Percentiles rank a stretch among this genome's conserved stretches.
These are phyloP conservation scores for Rhododendron henanense DNA, from an alignment of 148 eudicot species.

Conservation along the genomic window DNA sequence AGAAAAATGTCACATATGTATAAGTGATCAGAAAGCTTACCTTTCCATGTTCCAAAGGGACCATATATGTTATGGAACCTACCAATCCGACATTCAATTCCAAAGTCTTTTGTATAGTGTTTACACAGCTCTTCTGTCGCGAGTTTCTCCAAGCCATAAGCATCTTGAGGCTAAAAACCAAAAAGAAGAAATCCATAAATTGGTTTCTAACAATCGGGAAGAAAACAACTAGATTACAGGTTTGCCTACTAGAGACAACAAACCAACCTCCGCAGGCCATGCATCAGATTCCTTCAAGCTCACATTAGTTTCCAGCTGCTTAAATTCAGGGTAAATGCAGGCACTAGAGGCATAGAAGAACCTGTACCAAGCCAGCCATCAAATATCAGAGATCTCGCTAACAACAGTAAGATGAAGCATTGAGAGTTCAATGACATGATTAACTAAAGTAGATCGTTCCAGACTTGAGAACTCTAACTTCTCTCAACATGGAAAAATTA, in stretches of 20 bases:
- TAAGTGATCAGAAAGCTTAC: constrained; percentile 12
- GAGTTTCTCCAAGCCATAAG: constrained; percentile 38
- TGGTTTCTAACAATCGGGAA: not conserved
- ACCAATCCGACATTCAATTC: constrained; percentile 46
- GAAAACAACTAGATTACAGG: not conserved
- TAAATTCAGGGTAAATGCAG: constrained; percentile 58
- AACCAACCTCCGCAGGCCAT: constrained; percentile 54
- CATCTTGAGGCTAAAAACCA: constrained; percentile 34
- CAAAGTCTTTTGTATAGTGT: constrained; percentile 40
- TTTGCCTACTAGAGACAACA: not conserved
- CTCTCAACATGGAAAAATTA: not conserved
- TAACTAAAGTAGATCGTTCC: not conserved
- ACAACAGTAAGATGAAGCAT: not conserved
- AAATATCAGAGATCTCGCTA: not conserved
- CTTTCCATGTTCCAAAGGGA: constrained; percentile 61
- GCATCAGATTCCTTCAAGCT: constrained; percentile 62
- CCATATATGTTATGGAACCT: constrained; percentile 59
- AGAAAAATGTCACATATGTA: not conserved
- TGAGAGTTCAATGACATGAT: not conserved
- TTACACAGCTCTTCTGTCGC: constrained; percentile 38
- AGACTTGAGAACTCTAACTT: not conserved
- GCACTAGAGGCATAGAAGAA: constrained; percentile 59
- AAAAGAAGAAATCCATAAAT: not conserved
- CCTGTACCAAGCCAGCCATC: constrained; percentile 14
- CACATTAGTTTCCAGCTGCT: constrained; percentile 58